A percentile compares a stretch with the other conserved stretches of the same genome.
phyloP scores from a whole-genome alignment of 176 grass and related monocot species.

The Zizania latifolia region DNA sequence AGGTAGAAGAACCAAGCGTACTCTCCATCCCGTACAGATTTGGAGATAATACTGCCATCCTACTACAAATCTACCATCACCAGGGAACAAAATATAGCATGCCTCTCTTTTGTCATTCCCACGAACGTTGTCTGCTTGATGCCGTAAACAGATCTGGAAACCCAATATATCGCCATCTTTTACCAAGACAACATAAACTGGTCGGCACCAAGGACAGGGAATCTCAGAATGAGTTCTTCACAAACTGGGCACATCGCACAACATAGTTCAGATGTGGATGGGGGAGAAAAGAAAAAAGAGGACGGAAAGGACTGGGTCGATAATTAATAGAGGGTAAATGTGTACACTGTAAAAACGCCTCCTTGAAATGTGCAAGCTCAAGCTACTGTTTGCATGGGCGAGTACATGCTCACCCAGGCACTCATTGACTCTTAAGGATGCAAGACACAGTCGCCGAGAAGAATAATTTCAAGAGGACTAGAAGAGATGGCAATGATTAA shows the following conservation, averaged over 20 bases:
- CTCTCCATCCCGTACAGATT: not conserved
- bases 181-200: not conserved
- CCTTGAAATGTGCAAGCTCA: not conserved
- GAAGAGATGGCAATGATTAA: not conserved
- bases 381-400: not conserved
- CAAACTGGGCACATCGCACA: not conserved
- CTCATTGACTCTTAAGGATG: not conserved
- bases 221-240: conserved; percentile 25
- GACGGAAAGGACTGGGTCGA: not conserved
- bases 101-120: not conserved
- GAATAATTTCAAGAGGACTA: not conserved
- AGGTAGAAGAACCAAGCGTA: not conserved
- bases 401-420: conserved; percentile 6
- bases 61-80: not conserved
- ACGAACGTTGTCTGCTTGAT: not conserved
- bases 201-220: conserved; percentile 2
- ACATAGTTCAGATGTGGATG: not conserved
- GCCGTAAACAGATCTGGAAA: not conserved
- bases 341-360: not conserved
- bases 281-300: not conserved
- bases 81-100: not conserved
- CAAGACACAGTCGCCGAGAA: not conserved
- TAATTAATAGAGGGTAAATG: conserved; percentile 8
- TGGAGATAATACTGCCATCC: not conserved
- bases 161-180: not conserved